Base-by-base conservation (phyloP, 371 early-diverging fungal species). In the Syncephalastrum monosporum region DNA sequence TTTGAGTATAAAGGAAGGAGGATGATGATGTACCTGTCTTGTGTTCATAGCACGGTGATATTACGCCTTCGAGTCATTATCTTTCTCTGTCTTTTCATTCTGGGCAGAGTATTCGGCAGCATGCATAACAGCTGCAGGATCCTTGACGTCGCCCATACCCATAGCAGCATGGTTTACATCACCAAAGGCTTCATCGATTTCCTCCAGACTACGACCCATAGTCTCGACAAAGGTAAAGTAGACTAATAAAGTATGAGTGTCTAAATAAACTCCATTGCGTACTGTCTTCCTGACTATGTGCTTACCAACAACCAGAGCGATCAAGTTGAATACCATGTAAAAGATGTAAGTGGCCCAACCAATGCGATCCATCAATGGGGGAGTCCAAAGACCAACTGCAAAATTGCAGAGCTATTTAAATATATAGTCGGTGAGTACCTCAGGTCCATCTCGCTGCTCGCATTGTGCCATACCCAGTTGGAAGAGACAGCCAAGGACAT, bases 321-420 rank as follows among this genome's bases (percentile, higher is more conserved):
- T 57, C 4, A 70, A 41, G 55, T 67, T 68, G 52, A 65, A 60
- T 19, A 61, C 61, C 47, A 72, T 80, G 52, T 74, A 84, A 50
- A 83, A 69, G 41, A 81, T 54, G 60, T 82, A 84, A 19, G 82
- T 67, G 4, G 76, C 79, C 77, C 81, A 91, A 17, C 75, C 79
- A 47, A 88, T 84, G 5, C 60, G 60, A 33, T 83, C 71, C 13
- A 74, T 42, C 10, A 71, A 19, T 0, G 65, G 66, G 13, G 74
- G 74, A 19, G 74, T 74, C 61, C 63, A 70, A 2, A 70, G 53
- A 19, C 71, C 74, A 38, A 74, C 62, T 23, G 67, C 68, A 59
- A 70, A 74, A 59, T 82, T 83, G 27, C 64, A 62, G 4, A 72
- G 45, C 63, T 54, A 21, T 41, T 29, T 24, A 33, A 14, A 50